These are phyloP conservation scores for Paraphaeosphaeria minitans DNA, from an alignment of 2,329 filamentous ascomycete genomes.

Conservation along the genomic window DNA sequence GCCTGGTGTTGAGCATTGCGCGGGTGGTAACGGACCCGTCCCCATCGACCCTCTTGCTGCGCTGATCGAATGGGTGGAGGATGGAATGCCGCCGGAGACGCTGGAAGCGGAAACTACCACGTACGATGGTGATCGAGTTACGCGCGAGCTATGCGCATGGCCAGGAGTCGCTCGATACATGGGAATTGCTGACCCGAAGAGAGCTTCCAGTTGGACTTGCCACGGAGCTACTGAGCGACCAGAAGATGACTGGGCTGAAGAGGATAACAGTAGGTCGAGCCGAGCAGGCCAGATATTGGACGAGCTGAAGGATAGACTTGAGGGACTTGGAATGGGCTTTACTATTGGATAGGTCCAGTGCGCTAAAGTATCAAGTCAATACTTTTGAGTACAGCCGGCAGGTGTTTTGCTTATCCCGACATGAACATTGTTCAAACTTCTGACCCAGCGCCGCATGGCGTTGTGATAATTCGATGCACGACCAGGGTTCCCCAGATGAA, in stretches of 20 bases:
- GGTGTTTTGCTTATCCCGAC: too few relatives aligned
- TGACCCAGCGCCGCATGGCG: too few relatives aligned
- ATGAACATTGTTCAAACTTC: too few relatives aligned
- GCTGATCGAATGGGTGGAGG: conserved; percentile 39
- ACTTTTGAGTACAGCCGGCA: too few relatives aligned
- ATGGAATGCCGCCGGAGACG: conserved; percentile 28
- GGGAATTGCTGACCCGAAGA: conserved; percentile 21
- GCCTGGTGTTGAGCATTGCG: conserved; percentile 36
- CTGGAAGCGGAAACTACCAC: conserved; percentile 26
- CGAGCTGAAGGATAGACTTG: conserved; percentile 24
- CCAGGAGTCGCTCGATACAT: conserved; percentile 26
- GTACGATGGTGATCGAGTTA: conserved; percentile 23
- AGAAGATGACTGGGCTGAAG: conserved; percentile 7
- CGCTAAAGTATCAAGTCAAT: background rate
- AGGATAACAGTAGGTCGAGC: conserved; percentile 1
- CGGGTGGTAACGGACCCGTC: conserved; percentile 23
- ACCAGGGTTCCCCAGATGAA: conserved; percentile 4
- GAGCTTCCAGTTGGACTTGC: conserved; percentile 31
- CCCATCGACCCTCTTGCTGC: conserved; percentile 26
- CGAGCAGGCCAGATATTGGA: conserved; percentile 25
- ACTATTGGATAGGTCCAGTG: conserved; percentile 18
- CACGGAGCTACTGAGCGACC: conserved; percentile 25
- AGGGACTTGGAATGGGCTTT: conserved; percentile 26
- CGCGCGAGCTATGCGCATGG: conserved; percentile 27
- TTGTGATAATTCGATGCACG: background rate